Evolutionary conservation across 164 flowering plant species (phyloP).

Genomic region (Euptelea pleiosperma): DNA sequence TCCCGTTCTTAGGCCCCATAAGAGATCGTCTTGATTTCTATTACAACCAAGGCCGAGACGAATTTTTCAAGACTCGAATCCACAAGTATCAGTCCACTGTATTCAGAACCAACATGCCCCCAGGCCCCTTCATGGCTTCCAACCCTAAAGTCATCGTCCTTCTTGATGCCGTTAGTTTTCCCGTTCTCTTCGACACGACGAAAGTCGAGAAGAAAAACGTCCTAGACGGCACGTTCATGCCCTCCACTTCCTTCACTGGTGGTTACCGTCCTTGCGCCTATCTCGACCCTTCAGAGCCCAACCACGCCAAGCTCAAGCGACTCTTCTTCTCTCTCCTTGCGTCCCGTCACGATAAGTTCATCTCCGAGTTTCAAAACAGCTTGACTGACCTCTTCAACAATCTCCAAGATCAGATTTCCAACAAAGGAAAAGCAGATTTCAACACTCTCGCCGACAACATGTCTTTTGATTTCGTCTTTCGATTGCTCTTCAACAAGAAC

Average conservation of each 20-base stretch:
- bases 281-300: conserved; percentile 78
- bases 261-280: conserved; percentile 77
- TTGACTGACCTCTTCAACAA: conserved; percentile 40
- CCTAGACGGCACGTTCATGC: conserved; percentile 83
- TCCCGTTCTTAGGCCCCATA: conserved; percentile 63
- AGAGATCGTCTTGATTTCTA: conserved; percentile 64
- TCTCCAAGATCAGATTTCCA: conserved; percentile 47
- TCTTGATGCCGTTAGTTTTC: conserved; percentile 76
- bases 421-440: conserved; percentile 54
- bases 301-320: conserved; percentile 63
- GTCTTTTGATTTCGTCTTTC: conserved; percentile 54
- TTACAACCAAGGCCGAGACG: conserved; percentile 64
- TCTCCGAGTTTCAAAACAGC: conserved; percentile 58
- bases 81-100: conserved; percentile 67
- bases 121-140: conserved; percentile 61
- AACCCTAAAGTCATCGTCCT: conserved; percentile 60
- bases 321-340: conserved; percentile 55
- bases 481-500: conserved; percentile 40
- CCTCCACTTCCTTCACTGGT: conserved; percentile 71
- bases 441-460: conserved; percentile 48
- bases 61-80: conserved; percentile 54
- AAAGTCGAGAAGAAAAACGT: conserved; percentile 76
- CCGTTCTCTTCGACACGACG: conserved; percentile 62
- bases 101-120: conserved; percentile 78
- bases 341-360: conserved; percentile 39